Conservation (phyloP, 176 grass and related monocot genomes). For the Cenchrus fungigraminus region DNA sequence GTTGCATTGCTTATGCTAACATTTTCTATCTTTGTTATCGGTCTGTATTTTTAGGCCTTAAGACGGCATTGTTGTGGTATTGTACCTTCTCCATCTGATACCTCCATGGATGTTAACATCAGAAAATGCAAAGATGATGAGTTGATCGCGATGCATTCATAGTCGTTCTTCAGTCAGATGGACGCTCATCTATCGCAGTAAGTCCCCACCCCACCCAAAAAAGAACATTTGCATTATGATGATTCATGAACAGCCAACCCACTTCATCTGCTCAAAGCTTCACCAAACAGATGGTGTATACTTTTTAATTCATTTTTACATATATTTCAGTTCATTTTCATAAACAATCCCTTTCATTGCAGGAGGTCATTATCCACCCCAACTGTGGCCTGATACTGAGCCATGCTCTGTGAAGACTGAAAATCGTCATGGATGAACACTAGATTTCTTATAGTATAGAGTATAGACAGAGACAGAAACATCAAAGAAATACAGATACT, state of each 20-base stretch:
- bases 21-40: slow-evolving; percentile 7
- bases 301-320: background rate
- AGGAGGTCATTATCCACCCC: slow-evolving; percentile 11
- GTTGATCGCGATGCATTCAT: slow-evolving; percentile 76
- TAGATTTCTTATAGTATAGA: background rate
- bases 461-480: background rate
- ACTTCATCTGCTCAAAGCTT: background rate
- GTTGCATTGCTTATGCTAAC: slow-evolving; percentile 3
- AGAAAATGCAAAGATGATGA: slow-evolving; percentile 91
- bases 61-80: slow-evolving; percentile 92
- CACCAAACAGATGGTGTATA: background rate
- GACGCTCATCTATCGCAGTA: slow-evolving; percentile 16
- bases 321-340: background rate
- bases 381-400: no score
- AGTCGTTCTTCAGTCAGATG: slow-evolving; percentile 34
- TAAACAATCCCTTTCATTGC: background rate
- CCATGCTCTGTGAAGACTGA: background rate
- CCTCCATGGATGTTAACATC: slow-evolving; percentile 65
- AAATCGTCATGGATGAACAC: background rate
- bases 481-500: background rate
- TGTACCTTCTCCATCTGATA: slow-evolving; percentile 62
- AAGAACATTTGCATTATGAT: background rate
- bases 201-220: background rate
- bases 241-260: slow-evolving; percentile 13
- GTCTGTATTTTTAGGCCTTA: slow-evolving; percentile 56